Percentiles rank a stretch among this genome's conserved stretches.
Evolutionary conservation across 805 yeast species (phyloP).

Genomic region (Lipomyces oligophaga): DNA sequence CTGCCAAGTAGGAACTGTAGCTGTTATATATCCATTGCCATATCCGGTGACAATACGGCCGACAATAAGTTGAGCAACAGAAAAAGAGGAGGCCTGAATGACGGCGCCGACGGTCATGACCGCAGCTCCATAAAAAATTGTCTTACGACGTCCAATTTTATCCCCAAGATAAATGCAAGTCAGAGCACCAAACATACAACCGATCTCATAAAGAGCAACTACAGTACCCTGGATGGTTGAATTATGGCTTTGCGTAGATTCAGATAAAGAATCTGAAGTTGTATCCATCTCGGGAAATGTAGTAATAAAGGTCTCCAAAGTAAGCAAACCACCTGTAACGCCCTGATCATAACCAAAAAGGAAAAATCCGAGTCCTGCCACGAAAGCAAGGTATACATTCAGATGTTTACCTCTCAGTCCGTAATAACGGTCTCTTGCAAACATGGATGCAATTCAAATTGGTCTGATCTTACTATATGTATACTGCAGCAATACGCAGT

Average conservation of each 20-base stretch:
- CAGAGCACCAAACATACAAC: conserved; percentile 72
- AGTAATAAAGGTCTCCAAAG: conserved; percentile 11
- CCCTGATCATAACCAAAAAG: conserved; percentile 80
- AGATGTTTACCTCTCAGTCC: conserved; percentile 56
- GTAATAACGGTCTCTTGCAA: too few species aligned
- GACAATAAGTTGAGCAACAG: conserved; percentile 66
- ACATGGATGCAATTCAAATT: too few species aligned
- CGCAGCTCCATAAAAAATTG: conserved; percentile 53
- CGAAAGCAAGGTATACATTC: conserved; percentile 48
- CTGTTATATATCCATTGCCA: conserved; percentile 72
- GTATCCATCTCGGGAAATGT: conserved; percentile 16
- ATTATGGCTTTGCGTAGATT: conserved; percentile 1
- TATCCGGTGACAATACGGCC: conserved; percentile 71
- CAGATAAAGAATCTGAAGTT: background rate
- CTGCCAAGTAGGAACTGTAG: conserved; percentile 79
- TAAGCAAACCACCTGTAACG: conserved; percentile 47
- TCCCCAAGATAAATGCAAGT: conserved; percentile 61
- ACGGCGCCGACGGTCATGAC: conserved; percentile 58
- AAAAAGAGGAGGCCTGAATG: conserved; percentile 52
- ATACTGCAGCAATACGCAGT: too few species aligned
- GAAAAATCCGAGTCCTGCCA: conserved; percentile 62
- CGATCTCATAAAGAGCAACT: conserved; percentile 55
- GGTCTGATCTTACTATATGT: too few species aligned
- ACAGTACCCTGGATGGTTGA: conserved; percentile 18
- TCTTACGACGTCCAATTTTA: conserved; percentile 58